phyloP scores from a whole-genome alignment of 345 rosid genomes.

The Jatropha curcas region DNA sequence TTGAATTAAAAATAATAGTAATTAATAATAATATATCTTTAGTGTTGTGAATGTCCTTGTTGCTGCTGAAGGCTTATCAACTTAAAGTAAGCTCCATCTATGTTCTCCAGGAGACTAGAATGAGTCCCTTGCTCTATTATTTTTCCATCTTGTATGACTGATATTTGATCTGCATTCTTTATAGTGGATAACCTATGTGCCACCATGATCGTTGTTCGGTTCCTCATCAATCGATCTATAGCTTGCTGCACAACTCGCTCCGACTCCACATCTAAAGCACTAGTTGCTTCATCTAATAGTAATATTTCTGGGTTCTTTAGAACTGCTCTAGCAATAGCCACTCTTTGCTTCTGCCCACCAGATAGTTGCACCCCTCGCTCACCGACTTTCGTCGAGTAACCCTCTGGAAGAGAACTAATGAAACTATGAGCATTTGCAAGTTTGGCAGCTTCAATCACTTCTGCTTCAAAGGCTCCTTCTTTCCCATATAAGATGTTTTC shows the following conservation, averaged over 20 bases:
- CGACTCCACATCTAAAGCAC: constrained; percentile 82
- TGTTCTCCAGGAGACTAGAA: constrained; percentile 58
- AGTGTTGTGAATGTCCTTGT: constrained; percentile 32
- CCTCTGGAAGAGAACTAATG: constrained; percentile 82
- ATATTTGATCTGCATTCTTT: constrained; percentile 73
- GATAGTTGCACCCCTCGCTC: constrained; percentile 91
- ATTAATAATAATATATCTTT: too few species aligned
- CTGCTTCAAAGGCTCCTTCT: constrained; percentile 72
- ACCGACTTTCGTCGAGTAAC: constrained; percentile 84
- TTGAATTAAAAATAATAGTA: too few species aligned
- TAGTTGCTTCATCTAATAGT: constrained; percentile 90
- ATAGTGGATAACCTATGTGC: constrained; percentile 93
- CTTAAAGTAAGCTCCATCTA: constrained; percentile 76
- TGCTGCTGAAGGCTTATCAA: constrained; percentile 80
- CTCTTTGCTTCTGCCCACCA: constrained; percentile 89
- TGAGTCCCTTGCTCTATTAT: constrained; percentile 88
- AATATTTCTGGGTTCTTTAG: constrained; percentile 85
- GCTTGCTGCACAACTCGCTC: constrained; percentile 93
- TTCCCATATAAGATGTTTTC: constrained; percentile 91
- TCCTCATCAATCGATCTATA: constrained; percentile 75
- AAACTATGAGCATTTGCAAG: constrained; percentile 86
- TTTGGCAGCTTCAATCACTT: constrained; percentile 78
- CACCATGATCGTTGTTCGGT: constrained; percentile 82
- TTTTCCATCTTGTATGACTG: constrained; percentile 74
- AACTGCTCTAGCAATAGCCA: constrained; percentile 90